Conservation (phyloP, 768 basidiomycete species). For the Hypsizygus marmoreus region DNA sequence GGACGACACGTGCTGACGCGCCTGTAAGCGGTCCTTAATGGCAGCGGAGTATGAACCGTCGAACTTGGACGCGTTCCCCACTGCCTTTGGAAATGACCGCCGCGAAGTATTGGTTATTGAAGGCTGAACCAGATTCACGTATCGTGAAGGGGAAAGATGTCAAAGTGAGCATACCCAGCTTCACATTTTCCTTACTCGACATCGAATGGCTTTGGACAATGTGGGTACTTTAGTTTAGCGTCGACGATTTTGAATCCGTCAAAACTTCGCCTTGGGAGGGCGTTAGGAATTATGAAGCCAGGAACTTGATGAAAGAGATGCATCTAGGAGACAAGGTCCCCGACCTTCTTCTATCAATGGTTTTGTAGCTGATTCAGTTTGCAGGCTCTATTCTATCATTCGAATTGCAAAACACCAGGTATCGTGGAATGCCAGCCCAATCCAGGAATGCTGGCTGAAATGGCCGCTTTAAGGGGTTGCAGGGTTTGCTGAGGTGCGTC, state of each 20-base stretch:
- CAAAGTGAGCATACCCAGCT: constrained; percentile 56
- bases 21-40: no score
- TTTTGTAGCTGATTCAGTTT: not conserved
- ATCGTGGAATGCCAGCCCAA: constrained; percentile 12
- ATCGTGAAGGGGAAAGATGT: constrained; percentile 87
- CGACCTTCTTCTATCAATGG: not conserved
- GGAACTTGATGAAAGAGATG: constrained; percentile 86
- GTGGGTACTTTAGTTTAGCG: constrained; percentile 62
- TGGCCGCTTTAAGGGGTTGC: constrained; percentile 54
- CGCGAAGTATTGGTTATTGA: constrained; percentile 68
- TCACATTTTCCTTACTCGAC: constrained; percentile 3
- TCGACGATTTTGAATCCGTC: constrained; percentile 79
- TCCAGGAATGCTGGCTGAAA: not conserved
- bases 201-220: no score
- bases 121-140: constrained; percentile 85
- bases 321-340: constrained; percentile 67
- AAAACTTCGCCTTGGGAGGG: constrained; percentile 83
- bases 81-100: constrained; percentile 13
- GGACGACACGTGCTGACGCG: no score
- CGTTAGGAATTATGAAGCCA: constrained; percentile 82
- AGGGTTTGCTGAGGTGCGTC: constrained; percentile 73
- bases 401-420: constrained; percentile 85
- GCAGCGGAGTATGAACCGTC: no score
- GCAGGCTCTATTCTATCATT: constrained; percentile 85
- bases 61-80: not conserved